Evolutionary conservation across 495 filamentous ascomycete species (phyloP).

Genomic region (Tuber melanosporum): DNA sequence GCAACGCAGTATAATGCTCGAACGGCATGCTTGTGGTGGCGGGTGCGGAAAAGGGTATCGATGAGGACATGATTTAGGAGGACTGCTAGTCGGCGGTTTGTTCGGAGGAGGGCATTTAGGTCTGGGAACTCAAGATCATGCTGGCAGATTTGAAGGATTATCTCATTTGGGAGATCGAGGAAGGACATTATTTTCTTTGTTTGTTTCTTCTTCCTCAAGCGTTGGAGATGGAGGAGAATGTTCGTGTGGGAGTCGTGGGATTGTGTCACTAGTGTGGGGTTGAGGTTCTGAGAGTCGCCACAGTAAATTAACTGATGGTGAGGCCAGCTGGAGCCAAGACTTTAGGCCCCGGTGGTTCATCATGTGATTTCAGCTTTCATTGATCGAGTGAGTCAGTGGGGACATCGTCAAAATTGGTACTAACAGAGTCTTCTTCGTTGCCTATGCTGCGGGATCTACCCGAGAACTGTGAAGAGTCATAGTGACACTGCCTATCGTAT

Average conservation of each 20-base stretch:
- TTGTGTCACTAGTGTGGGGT: neutral
- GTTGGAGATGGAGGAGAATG: neutral
- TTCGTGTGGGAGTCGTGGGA: neutral
- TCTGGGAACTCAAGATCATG: neutral
- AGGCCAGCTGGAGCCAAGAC: neutral
- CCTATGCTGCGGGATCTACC: neutral
- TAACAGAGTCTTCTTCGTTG: neutral
- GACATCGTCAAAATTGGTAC: neutral
- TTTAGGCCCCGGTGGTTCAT: neutral
- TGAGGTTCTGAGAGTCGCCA: neutral
- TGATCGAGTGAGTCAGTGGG: neutral
- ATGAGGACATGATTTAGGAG: slow-evolving; percentile 1
- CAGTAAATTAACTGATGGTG: neutral
- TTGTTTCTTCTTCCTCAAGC: neutral
- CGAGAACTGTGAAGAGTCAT: neutral
- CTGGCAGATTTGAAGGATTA: slow-evolving; percentile 6
- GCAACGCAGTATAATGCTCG: neutral
- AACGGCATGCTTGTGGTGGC: neutral
- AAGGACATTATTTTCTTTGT: neutral
- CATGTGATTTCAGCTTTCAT: neutral
- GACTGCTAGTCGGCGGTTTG: neutral
- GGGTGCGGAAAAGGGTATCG: neutral
- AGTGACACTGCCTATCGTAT: neutral
- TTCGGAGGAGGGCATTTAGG: slow-evolving; percentile 4
- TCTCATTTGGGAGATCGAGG: slow-evolving; percentile 2